phyloP scores from a whole-genome alignment of 768 basidiomycete genomes.

The Porpolomopsis calyptriformis region DNA sequence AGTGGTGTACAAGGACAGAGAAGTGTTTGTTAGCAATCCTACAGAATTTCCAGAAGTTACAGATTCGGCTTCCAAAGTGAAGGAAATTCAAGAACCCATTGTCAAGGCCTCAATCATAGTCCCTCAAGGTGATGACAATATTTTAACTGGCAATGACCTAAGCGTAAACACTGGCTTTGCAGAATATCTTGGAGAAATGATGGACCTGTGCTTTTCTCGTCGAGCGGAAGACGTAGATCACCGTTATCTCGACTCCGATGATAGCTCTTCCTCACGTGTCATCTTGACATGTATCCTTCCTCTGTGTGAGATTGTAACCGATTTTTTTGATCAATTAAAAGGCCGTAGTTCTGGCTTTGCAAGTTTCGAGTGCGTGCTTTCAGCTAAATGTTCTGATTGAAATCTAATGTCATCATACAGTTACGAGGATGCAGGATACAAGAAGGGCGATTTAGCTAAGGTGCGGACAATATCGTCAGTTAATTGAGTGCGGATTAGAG shows the following conservation, averaged over 20 bases:
- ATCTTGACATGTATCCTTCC: slow-evolving; percentile 81
- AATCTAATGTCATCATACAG: slow-evolving; percentile 27
- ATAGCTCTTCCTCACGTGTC: slow-evolving; percentile 46
- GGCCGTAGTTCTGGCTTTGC: slow-evolving; percentile 86
- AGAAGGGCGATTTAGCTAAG: slow-evolving; percentile 71
- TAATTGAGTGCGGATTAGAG: background rate
- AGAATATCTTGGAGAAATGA: slow-evolving; percentile 95
- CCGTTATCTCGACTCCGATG: slow-evolving; percentile 63
- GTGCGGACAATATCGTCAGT: slow-evolving; percentile 26
- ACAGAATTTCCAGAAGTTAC: slow-evolving; percentile 85
- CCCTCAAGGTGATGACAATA: slow-evolving; percentile 73
- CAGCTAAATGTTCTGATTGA: background rate
- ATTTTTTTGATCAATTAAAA: slow-evolving; percentile 94
- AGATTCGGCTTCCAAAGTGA: slow-evolving; percentile 50
- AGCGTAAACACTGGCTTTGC: slow-evolving; percentile 1
- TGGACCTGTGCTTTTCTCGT: slow-evolving; percentile 83
- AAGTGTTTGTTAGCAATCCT: slow-evolving; percentile 76
- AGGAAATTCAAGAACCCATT: slow-evolving; percentile 81
- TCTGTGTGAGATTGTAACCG: slow-evolving; percentile 83
- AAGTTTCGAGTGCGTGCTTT: slow-evolving; percentile 68
- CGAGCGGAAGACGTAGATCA: slow-evolving; percentile 79
- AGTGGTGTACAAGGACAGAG: slow-evolving; percentile 67
- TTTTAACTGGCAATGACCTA: background rate
- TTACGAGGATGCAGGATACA: slow-evolving; percentile 92
- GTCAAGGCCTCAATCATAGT: slow-evolving; percentile 92